Evolutionary conservation across 495 filamentous ascomycete species (phyloP).

Genomic region (Penicillium pancosmium): DNA sequence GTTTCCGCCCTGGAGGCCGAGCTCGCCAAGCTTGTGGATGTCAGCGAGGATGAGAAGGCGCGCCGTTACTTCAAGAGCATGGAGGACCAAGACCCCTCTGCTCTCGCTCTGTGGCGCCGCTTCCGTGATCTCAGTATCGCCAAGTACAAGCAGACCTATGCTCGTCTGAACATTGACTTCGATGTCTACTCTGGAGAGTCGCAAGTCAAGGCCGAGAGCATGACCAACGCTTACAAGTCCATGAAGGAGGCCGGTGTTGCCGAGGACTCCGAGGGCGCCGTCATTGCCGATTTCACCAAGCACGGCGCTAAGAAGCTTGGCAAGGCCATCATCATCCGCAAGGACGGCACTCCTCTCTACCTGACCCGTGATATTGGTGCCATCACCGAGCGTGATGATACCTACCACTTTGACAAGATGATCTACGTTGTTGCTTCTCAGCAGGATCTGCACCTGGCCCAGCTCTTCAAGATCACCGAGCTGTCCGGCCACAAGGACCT

Average conservation of each 20-base stretch:
- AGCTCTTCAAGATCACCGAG: slow-evolving; percentile 72
- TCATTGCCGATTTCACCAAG: slow-evolving; percentile 86
- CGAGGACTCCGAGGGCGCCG: slow-evolving; percentile 82
- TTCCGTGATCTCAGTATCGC: slow-evolving; percentile 90
- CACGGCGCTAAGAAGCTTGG: slow-evolving; percentile 68
- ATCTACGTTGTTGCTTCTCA: slow-evolving; percentile 73
- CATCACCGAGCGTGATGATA: slow-evolving; percentile 61
- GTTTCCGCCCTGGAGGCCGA: slow-evolving; percentile 50
- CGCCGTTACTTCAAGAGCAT: slow-evolving; percentile 89
- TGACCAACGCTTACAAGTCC: slow-evolving; percentile 63
- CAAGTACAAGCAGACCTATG: slow-evolving; percentile 81
- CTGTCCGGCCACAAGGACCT: slow-evolving; percentile 67
- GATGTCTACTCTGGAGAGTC: slow-evolving; percentile 95
- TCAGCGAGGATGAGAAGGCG: slow-evolving; percentile 65
- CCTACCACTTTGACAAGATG: slow-evolving; percentile 73
- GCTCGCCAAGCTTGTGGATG: slow-evolving; percentile 54
- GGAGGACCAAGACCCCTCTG: slow-evolving; percentile 77
- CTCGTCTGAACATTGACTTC: slow-evolving; percentile 86
- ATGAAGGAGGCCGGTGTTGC: slow-evolving; percentile 75
- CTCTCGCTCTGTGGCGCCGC: slow-evolving; percentile 77
- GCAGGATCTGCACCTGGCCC: slow-evolving; percentile 72
- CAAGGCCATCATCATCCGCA: slow-evolving; percentile 67
- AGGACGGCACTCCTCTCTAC: slow-evolving; percentile 70
- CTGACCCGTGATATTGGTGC: slow-evolving; percentile 74
- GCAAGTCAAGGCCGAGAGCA: slow-evolving; percentile 81